Evolutionary conservation across 2,329 filamentous ascomycete genomes (phyloP).

Genomic region (Pseudonectria foliicola): DNA sequence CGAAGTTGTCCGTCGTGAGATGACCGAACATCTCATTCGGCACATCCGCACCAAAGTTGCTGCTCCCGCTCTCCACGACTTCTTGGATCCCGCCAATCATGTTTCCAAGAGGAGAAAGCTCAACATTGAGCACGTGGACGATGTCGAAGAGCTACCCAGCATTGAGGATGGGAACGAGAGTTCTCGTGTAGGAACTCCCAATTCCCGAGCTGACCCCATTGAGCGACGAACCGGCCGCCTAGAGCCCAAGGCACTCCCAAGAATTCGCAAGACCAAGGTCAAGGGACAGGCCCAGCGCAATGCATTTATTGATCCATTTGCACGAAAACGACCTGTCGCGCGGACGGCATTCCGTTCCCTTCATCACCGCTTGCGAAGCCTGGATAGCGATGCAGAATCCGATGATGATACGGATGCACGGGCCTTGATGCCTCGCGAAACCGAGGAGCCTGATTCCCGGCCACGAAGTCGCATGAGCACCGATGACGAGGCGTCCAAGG

Average conservation of each 20-base stretch:
- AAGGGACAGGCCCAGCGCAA: constrained; percentile 47
- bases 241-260: constrained; percentile 57
- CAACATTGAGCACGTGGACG: constrained; percentile 65
- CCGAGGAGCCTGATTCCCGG: constrained; percentile 78
- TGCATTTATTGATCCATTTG: constrained; percentile 62
- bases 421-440: constrained; percentile 58
- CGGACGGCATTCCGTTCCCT: constrained; percentile 67
- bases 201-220: constrained; percentile 53
- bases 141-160: constrained; percentile 41
- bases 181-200: constrained; percentile 57
- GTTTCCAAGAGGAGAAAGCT: constrained; percentile 70
- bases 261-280: constrained; percentile 64
- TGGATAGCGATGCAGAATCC: constrained; percentile 68
- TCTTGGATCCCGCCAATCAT: constrained; percentile 76
- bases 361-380: constrained; percentile 63
- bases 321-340: constrained; percentile 50
- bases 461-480: constrained; percentile 68
- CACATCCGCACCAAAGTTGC: constrained; percentile 86
- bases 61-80: constrained; percentile 70
- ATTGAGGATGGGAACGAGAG: constrained; percentile 57
- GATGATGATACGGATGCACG: constrained; percentile 67
- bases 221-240: constrained; percentile 52
- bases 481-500: constrained; percentile 48
- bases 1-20: constrained; percentile 68
- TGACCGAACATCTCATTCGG: constrained; percentile 79